Base-by-base conservation (phyloP, 73 alveolate genomes). In the Durusdinium trenchii region DNA sequence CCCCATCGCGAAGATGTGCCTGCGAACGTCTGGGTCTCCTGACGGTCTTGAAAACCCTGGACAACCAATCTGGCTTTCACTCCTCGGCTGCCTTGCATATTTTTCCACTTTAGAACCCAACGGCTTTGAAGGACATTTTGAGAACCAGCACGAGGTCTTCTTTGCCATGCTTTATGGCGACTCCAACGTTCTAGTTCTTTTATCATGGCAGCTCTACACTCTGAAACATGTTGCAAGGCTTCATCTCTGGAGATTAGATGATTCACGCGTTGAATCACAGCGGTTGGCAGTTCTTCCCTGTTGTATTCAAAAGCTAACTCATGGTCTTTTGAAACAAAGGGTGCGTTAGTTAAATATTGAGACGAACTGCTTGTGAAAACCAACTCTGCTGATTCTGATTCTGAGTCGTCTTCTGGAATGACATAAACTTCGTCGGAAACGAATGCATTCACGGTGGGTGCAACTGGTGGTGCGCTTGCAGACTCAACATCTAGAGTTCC, bases 81-180 rank as follows among this genome's bases (percentile, higher is more conserved):
- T 42, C 67, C 54, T 3, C 84, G 61, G 3, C 20, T 26, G 45
- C 97, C 97, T 30, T 45, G 35, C 9, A 69, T 69, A 4, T 69
- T 67, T n/a, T 90, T 90, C 87, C 87, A 90, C 43, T 64, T 90
- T 7, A 90, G 75, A 6, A 90, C 97, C 85, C 86, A 90, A 35
- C 47, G 64, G 52, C 54, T 23, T 28, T 32, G 12, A 1, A 90
- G 32, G 32, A 47, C 46, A 36, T 90, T 90, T 28, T 35, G n/a
- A 20, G 87, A 71, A 0, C 46, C 20, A 0, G 45, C 4, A 2
- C 38, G 3, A 16, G 61, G 20, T 6, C 61, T 30, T 0, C 95
- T 47, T 14, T 57, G 6, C 95, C 95, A 86, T 4, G 95, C 95
- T 14, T 43, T 6, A 43, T 86, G 95, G 20, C 61, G 57, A 2